Conservation (phyloP, 345 rosid genomes). For the Eucalyptus virginea region DNA sequence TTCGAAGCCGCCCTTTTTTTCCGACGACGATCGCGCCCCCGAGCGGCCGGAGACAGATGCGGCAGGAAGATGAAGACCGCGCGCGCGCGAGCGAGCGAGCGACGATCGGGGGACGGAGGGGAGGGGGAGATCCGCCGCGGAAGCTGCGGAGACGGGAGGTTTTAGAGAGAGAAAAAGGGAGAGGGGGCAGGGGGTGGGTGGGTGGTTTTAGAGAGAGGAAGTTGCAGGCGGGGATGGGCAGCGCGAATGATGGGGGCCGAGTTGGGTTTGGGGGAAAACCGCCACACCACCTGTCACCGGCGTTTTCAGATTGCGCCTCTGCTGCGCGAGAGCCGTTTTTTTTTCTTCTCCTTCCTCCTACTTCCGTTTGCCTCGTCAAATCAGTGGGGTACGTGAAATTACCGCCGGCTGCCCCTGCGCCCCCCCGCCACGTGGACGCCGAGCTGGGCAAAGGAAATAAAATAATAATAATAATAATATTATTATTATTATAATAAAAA, state of each 20-base stretch:
- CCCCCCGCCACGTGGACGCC: not conserved
- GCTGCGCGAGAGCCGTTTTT: not conserved
- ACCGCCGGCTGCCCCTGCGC: not conserved
- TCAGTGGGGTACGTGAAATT: not conserved
- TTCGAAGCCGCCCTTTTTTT: not conserved
- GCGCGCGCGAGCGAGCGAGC: not conserved
- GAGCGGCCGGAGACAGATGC: not conserved
- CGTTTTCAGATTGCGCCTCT: not conserved
- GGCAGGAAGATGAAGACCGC: not conserved
- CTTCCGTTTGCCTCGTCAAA: not conserved
- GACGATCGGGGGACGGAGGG: not conserved
- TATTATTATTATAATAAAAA: too few species aligned
- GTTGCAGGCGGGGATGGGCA: not conserved
- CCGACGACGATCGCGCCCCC: not conserved
- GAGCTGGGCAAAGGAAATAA: not conserved
- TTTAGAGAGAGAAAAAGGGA: not conserved
- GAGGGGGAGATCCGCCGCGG: not conserved
- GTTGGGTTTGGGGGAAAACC: not conserved
- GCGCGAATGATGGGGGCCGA: not conserved
- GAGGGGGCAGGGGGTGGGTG: too few species aligned
- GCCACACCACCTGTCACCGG: not conserved
- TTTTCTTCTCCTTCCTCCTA: rapidly evolving
- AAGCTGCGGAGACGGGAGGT: not conserved
- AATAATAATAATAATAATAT: too few species aligned
- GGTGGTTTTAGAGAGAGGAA: not conserved